Evolutionary conservation across 2,329 filamentous ascomycete genomes (phyloP), one percentile per base, ranked within the genome.

Genomic region (Rhexocercosporidium sp.): DNA sequence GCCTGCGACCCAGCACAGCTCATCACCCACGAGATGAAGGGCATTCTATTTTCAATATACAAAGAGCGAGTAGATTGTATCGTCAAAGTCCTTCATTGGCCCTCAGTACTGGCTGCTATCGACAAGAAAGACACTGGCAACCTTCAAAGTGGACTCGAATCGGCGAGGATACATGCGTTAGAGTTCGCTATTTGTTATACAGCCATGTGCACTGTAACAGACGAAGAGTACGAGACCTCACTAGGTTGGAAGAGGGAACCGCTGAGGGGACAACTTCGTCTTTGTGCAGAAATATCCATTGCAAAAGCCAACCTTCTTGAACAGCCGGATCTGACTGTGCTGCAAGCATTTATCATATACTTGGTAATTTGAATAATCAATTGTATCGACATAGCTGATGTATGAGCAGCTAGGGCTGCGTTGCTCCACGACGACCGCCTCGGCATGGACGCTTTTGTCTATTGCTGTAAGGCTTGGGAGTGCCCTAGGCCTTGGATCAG

Each of bases 271-370:
- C 37, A 67, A 20, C 54, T 57, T 39, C 53, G 61, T n/a, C 11
- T 27, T 31, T 7, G 46, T 7, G 37, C 56, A 9, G 61, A 67
- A 57, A 16, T 18, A 6, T 53, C 37, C 9, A 54, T 67, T 22
- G 62, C 66, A 22, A 39, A 62, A 16, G 56, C 66, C 9, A 49
- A 39, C n/a, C 22, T 67, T n/a, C 62, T 67, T 6, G 46, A 61
- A 51, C 46, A 57, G 29, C 66, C 66, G 22, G 29, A 67, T 51
- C 12, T 67, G 44, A 67, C 20, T 9, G 27, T 64, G 16, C 34
- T 67, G 46, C 62, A 67, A 41, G 66, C 66, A 27, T 62, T 67
- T 56, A 46, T 67, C 41, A 64, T 67, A 61, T 67, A 67, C 29
- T 18, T 67, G 51, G 65, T 64, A 60, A 18, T 60, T 51, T 27